phyloP scores from a whole-genome alignment of 2,329 filamentous ascomycete species.

The Penicillium sp. region DNA sequence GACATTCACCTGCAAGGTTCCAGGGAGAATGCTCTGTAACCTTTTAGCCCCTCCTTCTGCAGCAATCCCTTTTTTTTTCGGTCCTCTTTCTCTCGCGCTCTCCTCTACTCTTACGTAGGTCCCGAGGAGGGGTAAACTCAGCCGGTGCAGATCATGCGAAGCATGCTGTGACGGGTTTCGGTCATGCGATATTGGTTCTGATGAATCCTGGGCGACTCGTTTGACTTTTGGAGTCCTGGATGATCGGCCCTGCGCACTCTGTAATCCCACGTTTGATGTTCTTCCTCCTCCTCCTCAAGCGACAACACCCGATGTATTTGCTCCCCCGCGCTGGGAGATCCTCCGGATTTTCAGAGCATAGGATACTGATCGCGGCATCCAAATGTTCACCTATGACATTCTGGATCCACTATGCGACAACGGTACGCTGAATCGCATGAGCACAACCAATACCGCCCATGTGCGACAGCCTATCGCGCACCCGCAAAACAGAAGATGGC shows the following conservation, averaged over 20 bases:
- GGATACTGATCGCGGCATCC: conserved; percentile 18
- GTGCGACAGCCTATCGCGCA: conserved; percentile 12
- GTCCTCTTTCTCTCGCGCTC: conserved; percentile 5
- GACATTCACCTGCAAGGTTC: conserved; percentile 16
- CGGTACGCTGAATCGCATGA: conserved; percentile 11
- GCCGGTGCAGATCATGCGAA: conserved; percentile 30
- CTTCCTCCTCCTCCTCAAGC: background rate
- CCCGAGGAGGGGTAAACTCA: conserved; percentile 32
- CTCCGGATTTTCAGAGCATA: conserved; percentile 2
- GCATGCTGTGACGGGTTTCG: conserved; percentile 16
- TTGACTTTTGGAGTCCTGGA: conserved; percentile 5
- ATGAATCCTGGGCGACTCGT: background rate
- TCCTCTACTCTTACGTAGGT: conserved; percentile 23
- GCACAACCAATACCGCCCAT: conserved; percentile 8
- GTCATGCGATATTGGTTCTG: conserved; percentile 25
- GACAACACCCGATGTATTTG: conserved; percentile 1
- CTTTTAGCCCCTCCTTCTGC: conserved; percentile 13
- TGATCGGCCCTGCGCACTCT: conserved; percentile 1
- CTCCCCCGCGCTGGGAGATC: conserved; percentile 12
- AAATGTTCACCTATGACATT: background rate
- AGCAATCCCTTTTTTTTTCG: conserved; percentile 12
- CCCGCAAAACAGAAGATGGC: background rate
- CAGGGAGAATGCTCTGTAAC: conserved; percentile 23
- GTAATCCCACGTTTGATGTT: background rate
- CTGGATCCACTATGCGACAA: conserved; percentile 26